phyloP scores from a whole-genome alignment of 768 basidiomycete genomes.

The Mycena haematopus region DNA sequence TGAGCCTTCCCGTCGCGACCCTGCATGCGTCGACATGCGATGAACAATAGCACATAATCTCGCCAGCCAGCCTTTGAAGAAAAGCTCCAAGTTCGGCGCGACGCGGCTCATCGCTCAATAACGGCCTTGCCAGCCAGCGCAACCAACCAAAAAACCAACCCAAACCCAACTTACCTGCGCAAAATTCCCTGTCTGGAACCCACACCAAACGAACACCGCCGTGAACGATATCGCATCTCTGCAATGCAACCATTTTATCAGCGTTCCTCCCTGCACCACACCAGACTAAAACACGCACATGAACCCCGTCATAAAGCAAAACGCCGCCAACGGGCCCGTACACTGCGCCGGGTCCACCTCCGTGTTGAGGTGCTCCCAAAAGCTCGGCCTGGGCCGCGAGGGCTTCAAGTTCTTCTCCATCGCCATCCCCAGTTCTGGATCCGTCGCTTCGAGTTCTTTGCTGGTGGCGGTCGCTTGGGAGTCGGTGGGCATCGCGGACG shows the following conservation, averaged over 20 bases:
- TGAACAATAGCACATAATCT: too few species aligned
- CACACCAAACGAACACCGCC: slow-evolving; percentile 84
- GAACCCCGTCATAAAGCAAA: slow-evolving; percentile 83
- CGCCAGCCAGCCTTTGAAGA: too few species aligned
- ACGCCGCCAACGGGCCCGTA: slow-evolving; percentile 62
- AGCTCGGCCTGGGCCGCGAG: slow-evolving; percentile 34
- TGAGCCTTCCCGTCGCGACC: too few species aligned
- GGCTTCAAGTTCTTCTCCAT: slow-evolving; percentile 8
- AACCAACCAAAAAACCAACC: background rate
- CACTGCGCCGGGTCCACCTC: slow-evolving; percentile 61
- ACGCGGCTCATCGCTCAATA: too few species aligned
- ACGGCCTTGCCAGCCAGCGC: too few species aligned
- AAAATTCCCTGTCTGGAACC: slow-evolving; percentile 84
- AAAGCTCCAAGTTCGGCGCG: too few species aligned
- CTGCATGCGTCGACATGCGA: too few species aligned
- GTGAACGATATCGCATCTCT: slow-evolving; percentile 80
- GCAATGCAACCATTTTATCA: too few species aligned
- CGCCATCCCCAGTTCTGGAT: slow-evolving; percentile 13
- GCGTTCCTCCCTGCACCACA: too few species aligned
- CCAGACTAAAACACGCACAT: too few species aligned
- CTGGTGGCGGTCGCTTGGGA: background rate
- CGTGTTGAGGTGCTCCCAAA: slow-evolving; percentile 46
- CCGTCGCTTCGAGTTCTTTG: slow-evolving; percentile 20
- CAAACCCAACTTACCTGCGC: slow-evolving; percentile 55
- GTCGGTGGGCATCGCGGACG: slow-evolving; percentile 4